These are phyloP conservation scores for Clitopilus hobsonii DNA, from an alignment of 768 basidiomycete genomes.

Conservation along the genomic window DNA sequence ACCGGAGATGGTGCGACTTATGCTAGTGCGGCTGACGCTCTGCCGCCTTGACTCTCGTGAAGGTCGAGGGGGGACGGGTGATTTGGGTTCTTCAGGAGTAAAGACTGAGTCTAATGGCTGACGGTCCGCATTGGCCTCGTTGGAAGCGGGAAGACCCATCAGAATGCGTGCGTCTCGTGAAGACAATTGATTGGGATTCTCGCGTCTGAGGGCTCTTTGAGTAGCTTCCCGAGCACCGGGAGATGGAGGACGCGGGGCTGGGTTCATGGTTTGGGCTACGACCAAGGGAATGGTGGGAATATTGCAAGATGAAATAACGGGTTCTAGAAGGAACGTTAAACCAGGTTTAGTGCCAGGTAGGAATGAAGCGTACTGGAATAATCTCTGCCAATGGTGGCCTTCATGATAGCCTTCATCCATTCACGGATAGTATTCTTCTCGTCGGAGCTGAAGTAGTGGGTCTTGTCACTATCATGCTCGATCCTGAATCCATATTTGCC, in stretches of 20 bases:
- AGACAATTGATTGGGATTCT: slow-evolving; percentile 80
- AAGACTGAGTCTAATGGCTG: slow-evolving; percentile 54
- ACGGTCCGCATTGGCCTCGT: slow-evolving; percentile 41
- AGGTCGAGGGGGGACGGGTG: slow-evolving; percentile 57
- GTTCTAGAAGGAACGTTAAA: slow-evolving; percentile 45
- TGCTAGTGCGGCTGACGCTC: slow-evolving; percentile 18
- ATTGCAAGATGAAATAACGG: slow-evolving; percentile 94
- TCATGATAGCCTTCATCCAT: slow-evolving; percentile 99
- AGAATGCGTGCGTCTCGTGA: slow-evolving; percentile 74
- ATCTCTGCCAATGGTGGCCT: slow-evolving; percentile 93
- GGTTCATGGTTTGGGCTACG: slow-evolving; percentile 95
- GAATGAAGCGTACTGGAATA: slow-evolving; percentile 65
- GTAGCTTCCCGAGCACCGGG: slow-evolving; percentile 84
- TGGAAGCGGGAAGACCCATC: slow-evolving; percentile 49
- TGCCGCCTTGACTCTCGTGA: slow-evolving; percentile 56
- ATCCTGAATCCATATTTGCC: slow-evolving; percentile 95
- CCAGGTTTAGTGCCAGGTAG: neutral
- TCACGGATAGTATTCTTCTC: slow-evolving; percentile 83
- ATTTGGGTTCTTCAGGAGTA: slow-evolving; percentile 27
- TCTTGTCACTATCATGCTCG: slow-evolving; percentile 80
- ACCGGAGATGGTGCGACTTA: slow-evolving; percentile 7
- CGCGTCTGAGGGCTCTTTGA: slow-evolving; percentile 80
- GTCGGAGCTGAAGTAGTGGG: slow-evolving; percentile 89
- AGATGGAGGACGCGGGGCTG: slow-evolving; percentile 91
- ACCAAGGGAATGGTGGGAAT: slow-evolving; percentile 94